Base-by-base conservation (phyloP, 2,329 filamentous ascomycete species). In the Hypoxylon sp. region DNA sequence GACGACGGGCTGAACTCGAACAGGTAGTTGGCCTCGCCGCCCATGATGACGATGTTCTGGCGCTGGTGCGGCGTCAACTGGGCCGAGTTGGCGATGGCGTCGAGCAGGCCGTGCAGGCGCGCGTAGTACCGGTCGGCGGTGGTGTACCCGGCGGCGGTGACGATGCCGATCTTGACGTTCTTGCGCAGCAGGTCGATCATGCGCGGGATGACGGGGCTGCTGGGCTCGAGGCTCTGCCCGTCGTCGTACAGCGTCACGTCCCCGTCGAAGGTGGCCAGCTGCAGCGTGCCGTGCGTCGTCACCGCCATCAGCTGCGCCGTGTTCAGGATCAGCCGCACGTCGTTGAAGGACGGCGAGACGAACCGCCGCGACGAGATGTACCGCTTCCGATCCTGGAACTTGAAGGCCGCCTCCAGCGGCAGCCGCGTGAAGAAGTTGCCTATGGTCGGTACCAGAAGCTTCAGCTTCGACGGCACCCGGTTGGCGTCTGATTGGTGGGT, bases 241-340 rank as follows among this genome's bases (percentile, higher is more conserved):
- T 99, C 89, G 49, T 91, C 89, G 70, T 99, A 99, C 15, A 99
- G 80, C 1, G 94, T 99, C 40, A 99, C 91, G 72, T 99, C 94
- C 72, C 94, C 94, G 71, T 99, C 94, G 69, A 99, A 99, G 0
- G 94, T 99, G 44, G 96, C 87, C 3, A 99, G 81, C 62, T 94
- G 86, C 6, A 97, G 79, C 3, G 84, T 81, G 15, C 88, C 87
- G 32, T 78, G 76, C 16, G 83, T 84, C 11, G 91, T 88, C n/a
- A 97, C 83, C 27, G 90, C 91, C 86, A 97, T 91, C 53, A 93
- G 80, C 73, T 99, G 94, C 12, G 94, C 92, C 27, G 94, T 94
- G 74, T 99, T 99, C 62, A 99, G 83, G 41, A 96, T 88, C 16
- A 97, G 79, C 2, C 94, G 86, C 51, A 99, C 86, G 69, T 99